Percentiles rank a stretch among this genome's conserved stretches.
Conservation (phyloP, 768 basidiomycete genomes). For the Leccinum disarticulatum region DNA sequence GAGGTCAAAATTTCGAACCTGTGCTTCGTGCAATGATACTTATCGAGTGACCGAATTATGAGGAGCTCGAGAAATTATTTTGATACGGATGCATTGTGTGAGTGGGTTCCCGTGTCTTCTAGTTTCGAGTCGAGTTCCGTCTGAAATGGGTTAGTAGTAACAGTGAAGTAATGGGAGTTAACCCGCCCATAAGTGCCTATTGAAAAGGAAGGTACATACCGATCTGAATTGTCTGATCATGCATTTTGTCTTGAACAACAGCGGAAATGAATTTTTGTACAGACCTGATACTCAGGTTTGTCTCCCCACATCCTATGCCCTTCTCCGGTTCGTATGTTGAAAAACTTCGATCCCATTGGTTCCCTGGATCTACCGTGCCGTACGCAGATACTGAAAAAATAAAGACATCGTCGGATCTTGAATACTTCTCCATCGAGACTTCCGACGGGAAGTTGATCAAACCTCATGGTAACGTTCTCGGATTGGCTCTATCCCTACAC, state of each 20-base stretch:
- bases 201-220: background rate
- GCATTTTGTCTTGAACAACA: background rate
- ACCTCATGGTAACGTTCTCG: background rate
- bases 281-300: background rate
- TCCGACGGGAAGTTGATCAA: background rate
- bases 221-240: background rate
- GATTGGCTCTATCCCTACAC: background rate
- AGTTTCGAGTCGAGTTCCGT: background rate
- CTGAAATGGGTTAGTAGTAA: background rate
- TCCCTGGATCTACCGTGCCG: background rate
- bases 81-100: background rate
- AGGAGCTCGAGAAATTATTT: background rate
- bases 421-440: background rate
- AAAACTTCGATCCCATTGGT: background rate
- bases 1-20: background rate
- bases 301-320: background rate
- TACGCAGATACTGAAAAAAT: background rate
- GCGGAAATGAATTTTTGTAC: constrained; percentile 2
- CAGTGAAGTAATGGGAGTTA: background rate
- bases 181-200: background rate
- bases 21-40: background rate
- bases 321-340: background rate
- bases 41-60: background rate
- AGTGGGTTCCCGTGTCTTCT: background rate
- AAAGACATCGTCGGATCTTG: background rate